Base-by-base conservation (phyloP, 2,329 filamentous ascomycete genomes). In the Fusarium neocosmosporiellum region DNA sequence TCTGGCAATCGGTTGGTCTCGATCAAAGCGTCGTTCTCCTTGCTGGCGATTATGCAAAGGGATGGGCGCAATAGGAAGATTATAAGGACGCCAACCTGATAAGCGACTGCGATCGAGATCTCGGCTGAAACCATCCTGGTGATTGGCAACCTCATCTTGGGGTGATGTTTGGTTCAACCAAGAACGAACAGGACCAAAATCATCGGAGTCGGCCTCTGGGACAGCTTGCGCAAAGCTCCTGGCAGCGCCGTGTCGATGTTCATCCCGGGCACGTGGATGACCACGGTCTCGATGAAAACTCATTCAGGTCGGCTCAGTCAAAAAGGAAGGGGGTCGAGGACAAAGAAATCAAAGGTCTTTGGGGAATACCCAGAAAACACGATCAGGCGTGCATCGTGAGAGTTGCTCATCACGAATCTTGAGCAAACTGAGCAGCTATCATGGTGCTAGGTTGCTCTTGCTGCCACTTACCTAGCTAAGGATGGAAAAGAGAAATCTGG, bases 121-220 rank as follows among this genome's bases (percentile, higher is more conserved):
- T 20, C 59, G 33, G 33, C 20, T 7, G 20, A 46, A 24, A 20
- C 39, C 9, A 13, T 63, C 34, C n/a, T 7, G 14, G n/a, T 20
- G 41, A 20, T 39, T 54, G 14, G 33, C 13, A 18, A 31, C 59
- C 29, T 39, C 60, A 57, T 37, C 20, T 18, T 57, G 18, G 20
- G 36, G n/a, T 11, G 22, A 34, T 34, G 60, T 31, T 36, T 63
- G 50, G 24, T 58, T 46, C 41, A 74, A 29, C 72, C 72, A 74
- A 60, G 61, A 59, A 22, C 58, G 72, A 59, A 74, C 48, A 29
- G 10, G 39, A 8, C 27, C 58, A 50, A 59, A 59, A 20, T 10
- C 11, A 22, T n/a, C 20, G 10, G 20, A 8, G 36, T 8, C 29
- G 24, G 39, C 20, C 22, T 63, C 48, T 33, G 22, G 24, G 31